Percentiles rank a stretch among this genome's conserved stretches.
Evolutionary conservation across 306 rosid species (phyloP).

Genomic region (Cicer arietinum): DNA sequence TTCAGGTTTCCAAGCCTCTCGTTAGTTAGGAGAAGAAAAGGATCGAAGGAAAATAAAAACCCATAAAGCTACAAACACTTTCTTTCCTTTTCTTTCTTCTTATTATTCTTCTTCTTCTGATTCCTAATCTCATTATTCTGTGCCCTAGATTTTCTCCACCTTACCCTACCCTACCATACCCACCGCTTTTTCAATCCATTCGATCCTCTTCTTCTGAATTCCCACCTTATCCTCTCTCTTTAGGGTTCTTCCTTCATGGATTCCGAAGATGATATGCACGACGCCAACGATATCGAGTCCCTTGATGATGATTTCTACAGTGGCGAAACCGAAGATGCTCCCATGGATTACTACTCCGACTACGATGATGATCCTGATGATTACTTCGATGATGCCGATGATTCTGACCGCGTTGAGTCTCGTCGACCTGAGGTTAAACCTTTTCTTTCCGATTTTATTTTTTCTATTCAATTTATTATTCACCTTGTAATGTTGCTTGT

Average conservation of each 20-base stretch:
- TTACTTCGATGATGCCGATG: slow-evolving; percentile 59
- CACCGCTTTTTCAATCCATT: slow-evolving; percentile 15
- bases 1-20: slow-evolving; percentile 22
- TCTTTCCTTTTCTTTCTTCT: background rate
- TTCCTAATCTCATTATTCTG: background rate
- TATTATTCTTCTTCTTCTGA: background rate
- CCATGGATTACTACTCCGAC: slow-evolving; percentile 63
- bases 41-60: slow-evolving; percentile 27
- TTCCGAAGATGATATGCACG: slow-evolving; percentile 67
- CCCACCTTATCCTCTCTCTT: background rate
- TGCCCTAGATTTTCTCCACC: slow-evolving; percentile 51
- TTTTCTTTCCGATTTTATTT: background rate
- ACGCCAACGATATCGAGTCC: slow-evolving; percentile 78
- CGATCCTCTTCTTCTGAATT: slow-evolving; percentile 20
- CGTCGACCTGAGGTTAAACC: slow-evolving; percentile 68
- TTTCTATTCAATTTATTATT: slow-evolving; percentile 6
- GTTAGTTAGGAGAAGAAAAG: slow-evolving; percentile 31
- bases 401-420: slow-evolving; percentile 58
- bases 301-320: slow-evolving; percentile 85
- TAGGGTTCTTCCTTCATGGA: slow-evolving; percentile 54
- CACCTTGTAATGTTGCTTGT: slow-evolving; percentile 29
- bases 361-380: slow-evolving; percentile 57
- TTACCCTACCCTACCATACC: background rate
- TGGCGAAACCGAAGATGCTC: slow-evolving; percentile 74
- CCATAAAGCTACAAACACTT: slow-evolving; percentile 40